Percentiles rank a stretch among this genome's conserved stretches.
These are phyloP conservation scores for Cladosporium sp. DNA, from an alignment of 2,329 filamentous ascomycete genomes.

Conservation along the genomic window DNA sequence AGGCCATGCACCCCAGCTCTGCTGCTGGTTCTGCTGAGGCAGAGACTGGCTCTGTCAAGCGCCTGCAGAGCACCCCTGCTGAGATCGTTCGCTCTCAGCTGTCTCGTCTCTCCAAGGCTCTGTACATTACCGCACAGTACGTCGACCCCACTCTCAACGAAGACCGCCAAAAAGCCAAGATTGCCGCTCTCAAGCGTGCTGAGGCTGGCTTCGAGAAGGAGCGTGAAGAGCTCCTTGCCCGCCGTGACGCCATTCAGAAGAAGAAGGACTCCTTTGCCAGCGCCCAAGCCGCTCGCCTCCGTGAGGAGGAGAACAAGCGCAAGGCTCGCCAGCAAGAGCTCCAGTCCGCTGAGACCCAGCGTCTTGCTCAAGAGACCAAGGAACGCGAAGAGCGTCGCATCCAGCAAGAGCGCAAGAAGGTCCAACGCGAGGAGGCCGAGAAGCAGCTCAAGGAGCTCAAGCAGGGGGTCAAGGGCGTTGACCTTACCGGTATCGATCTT, in stretches of 20 bases:
- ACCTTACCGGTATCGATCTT: slow-evolving; percentile 82
- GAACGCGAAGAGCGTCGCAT: slow-evolving; percentile 83
- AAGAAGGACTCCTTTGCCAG: slow-evolving; percentile 95
- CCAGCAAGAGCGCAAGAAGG: slow-evolving; percentile 77
- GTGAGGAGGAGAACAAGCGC: slow-evolving; percentile 87
- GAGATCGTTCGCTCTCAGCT: slow-evolving; percentile 97
- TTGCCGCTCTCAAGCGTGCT: slow-evolving; percentile 74
- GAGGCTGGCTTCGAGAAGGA: slow-evolving; percentile 88
- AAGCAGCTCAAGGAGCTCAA: slow-evolving; percentile 95
- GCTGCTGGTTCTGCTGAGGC: slow-evolving; percentile 80
- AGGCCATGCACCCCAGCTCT: slow-evolving; percentile 82
- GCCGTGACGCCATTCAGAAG: slow-evolving; percentile 89
- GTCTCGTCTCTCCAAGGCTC: slow-evolving; percentile 81
- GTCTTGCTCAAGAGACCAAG: slow-evolving; percentile 86
- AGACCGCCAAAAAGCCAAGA: slow-evolving; percentile 71
- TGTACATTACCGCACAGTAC: slow-evolving; percentile 93
- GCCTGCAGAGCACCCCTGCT: slow-evolving; percentile 93
- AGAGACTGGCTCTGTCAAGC: slow-evolving; percentile 81
- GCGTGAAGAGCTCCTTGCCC: slow-evolving; percentile 76
- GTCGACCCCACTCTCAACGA: slow-evolving; percentile 88
- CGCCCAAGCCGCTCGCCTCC: slow-evolving; percentile 80
- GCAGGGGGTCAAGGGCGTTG: slow-evolving; percentile 76
- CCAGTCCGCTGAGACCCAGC: slow-evolving; percentile 82
- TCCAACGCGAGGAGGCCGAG: slow-evolving; percentile 55
- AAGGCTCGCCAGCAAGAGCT: slow-evolving; percentile 80